Conservation (phyloP, 805 yeast genomes). For the Pichia exigua region DNA sequence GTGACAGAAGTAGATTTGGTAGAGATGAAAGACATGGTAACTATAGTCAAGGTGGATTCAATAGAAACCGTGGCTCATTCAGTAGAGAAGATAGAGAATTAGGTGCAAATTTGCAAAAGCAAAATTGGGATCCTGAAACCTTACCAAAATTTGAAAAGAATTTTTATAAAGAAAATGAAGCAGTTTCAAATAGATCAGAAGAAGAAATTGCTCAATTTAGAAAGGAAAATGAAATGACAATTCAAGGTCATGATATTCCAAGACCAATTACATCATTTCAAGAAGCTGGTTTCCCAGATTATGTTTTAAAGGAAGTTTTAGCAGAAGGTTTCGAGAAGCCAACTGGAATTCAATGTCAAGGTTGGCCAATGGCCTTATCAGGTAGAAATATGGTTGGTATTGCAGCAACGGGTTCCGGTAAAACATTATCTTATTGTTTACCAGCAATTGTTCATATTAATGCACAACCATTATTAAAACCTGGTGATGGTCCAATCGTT, state of each 20-base stretch:
- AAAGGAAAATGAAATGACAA: slow-evolving; percentile 77
- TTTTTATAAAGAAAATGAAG: slow-evolving; percentile 81
- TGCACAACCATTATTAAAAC: slow-evolving; percentile 89
- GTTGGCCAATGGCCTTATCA: slow-evolving; percentile 99
- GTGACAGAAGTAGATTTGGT: slow-evolving; percentile 27
- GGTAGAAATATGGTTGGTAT: slow-evolving; percentile 99
- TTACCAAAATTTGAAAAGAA: slow-evolving; percentile 91
- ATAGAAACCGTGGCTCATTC: slow-evolving; percentile 30
- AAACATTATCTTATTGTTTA: slow-evolving; percentile 92
- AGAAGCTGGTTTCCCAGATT: slow-evolving; percentile 97
- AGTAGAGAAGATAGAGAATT: slow-evolving; percentile 37
- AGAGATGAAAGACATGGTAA: slow-evolving; percentile 31
- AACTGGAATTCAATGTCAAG: slow-evolving; percentile 97
- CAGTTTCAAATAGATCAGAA: slow-evolving; percentile 67
- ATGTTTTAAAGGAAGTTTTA: slow-evolving; percentile 82
- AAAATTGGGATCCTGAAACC: slow-evolving; percentile 70
- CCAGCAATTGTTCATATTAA: slow-evolving; percentile 97
- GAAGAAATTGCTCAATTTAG: slow-evolving; percentile 71
- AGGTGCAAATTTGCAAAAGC: slow-evolving; percentile 55
- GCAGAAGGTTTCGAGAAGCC: slow-evolving; percentile 90
- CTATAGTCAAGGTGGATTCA: slow-evolving; percentile 29
- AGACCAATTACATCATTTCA: slow-evolving; percentile 89
- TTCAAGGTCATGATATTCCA: slow-evolving; percentile 79
- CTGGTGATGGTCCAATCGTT: slow-evolving; percentile 97
- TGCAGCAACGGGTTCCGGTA: slow-evolving; percentile 99